These are phyloP conservation scores for Pythium dissimile DNA, from an alignment of 352 stramenopile species.

Conservation along the genomic window DNA sequence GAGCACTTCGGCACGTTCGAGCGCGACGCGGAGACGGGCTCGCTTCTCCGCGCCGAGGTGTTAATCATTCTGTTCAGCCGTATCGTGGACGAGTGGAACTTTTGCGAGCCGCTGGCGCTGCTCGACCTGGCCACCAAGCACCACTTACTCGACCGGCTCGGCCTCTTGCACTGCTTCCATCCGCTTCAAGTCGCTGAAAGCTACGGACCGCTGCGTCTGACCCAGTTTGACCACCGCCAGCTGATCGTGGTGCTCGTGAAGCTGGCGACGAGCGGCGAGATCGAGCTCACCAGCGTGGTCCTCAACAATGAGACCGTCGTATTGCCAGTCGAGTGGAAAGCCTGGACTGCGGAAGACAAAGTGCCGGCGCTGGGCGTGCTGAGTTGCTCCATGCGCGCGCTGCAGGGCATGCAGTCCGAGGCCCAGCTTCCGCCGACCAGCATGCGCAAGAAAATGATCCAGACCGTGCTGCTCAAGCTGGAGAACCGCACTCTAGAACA, in stretches of 20 bases:
- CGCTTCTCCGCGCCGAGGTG: slow-evolving; percentile 58
- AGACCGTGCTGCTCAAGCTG: slow-evolving; percentile 54
- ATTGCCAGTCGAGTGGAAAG: slow-evolving; percentile 48
- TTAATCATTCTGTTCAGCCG: slow-evolving; percentile 67
- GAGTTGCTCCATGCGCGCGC: slow-evolving; percentile 43
- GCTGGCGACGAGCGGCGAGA: slow-evolving; percentile 39
- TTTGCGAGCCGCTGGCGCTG: slow-evolving; percentile 59
- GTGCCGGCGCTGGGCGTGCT: slow-evolving; percentile 37
- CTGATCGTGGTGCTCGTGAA: slow-evolving; percentile 52
- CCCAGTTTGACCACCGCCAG: slow-evolving; percentile 52
- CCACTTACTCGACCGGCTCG: slow-evolving; percentile 60
- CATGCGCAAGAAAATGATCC: slow-evolving; percentile 55
- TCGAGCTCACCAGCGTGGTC: slow-evolving; percentile 41
- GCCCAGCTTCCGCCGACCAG: slow-evolving; percentile 44
- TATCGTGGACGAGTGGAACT: slow-evolving; percentile 69
- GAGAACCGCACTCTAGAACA: slow-evolving; percentile 46
- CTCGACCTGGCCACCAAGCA: slow-evolving; percentile 62
- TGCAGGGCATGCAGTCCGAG: slow-evolving; percentile 40
- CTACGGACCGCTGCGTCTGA: slow-evolving; percentile 46
- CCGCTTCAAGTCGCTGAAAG: slow-evolving; percentile 51
- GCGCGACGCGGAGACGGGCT: slow-evolving; percentile 44
- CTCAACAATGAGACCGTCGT: slow-evolving; percentile 40
- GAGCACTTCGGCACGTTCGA: slow-evolving; percentile 78
- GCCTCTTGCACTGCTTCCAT: slow-evolving; percentile 60
- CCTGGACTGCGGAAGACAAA: slow-evolving; percentile 54